A percentile compares a stretch with the other conserved stretches of the same genome.
These are phyloP conservation scores for Lasiodiplodia theobromae DNA, from an alignment of 2,329 filamentous ascomycete species.

Conservation along the genomic window DNA sequence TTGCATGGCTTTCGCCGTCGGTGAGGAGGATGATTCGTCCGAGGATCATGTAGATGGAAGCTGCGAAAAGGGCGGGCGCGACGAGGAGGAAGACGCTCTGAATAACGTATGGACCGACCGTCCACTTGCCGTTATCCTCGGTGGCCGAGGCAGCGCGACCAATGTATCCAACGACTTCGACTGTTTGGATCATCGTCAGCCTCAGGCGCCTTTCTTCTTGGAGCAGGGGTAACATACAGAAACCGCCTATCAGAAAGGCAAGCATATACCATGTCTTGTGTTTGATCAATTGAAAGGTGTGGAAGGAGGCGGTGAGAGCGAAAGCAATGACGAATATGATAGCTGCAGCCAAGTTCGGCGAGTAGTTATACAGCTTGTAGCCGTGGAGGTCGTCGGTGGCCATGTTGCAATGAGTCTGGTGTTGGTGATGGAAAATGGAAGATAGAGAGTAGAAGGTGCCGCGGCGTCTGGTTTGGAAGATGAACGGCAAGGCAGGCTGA, in stretches of 20 bases:
- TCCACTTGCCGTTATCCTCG: slow-evolving; percentile 40
- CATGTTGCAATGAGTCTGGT: background rate
- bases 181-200: slow-evolving; percentile 39
- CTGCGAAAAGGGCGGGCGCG: slow-evolving; percentile 58
- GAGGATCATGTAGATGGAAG: slow-evolving; percentile 54
- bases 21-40: slow-evolving; percentile 49
- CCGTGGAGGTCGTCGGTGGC: background rate
- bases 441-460: background rate
- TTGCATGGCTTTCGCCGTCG: slow-evolving; percentile 42
- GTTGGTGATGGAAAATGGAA: background rate
- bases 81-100: slow-evolving; percentile 55
- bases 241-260: slow-evolving; percentile 59
- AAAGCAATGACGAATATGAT: slow-evolving; percentile 43
- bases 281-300: slow-evolving; percentile 48
- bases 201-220: background rate
- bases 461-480: background rate
- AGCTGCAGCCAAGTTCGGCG: slow-evolving; percentile 39
- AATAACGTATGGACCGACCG: slow-evolving; percentile 51
- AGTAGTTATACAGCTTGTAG: slow-evolving; percentile 40
- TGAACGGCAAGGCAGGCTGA: background rate
- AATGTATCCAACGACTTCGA: slow-evolving; percentile 60
- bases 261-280: slow-evolving; percentile 59
- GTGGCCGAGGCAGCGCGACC: slow-evolving; percentile 44
- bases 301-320: slow-evolving; percentile 40
- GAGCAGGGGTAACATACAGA: slow-evolving; percentile 49